phyloP scores from a whole-genome alignment of 176 grass and related monocot genomes.

The Bothriochloa decipiens region DNA sequence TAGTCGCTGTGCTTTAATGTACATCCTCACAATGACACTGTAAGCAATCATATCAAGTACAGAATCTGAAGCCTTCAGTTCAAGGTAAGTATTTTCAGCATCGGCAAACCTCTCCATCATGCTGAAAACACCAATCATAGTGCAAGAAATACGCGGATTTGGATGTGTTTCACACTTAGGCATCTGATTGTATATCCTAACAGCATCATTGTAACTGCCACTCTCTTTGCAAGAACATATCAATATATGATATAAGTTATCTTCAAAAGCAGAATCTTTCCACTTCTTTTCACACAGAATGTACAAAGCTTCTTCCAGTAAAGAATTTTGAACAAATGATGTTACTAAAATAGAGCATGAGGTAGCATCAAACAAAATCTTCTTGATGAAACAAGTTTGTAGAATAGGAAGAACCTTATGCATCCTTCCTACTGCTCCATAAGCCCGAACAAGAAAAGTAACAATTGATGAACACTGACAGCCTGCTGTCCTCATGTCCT shows the following conservation, averaged over 20 bases:
- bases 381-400: constrained; percentile 70
- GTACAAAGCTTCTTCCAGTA: constrained; percentile 71
- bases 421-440: constrained; percentile 61
- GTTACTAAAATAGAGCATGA: constrained; percentile 83
- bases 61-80: constrained; percentile 56
- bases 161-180: constrained; percentile 45
- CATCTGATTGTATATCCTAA: constrained; percentile 72
- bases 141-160: constrained; percentile 82
- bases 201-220: constrained; percentile 58
- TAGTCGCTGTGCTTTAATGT: constrained; percentile 62
- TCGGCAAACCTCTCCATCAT: constrained; percentile 67
- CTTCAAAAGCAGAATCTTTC: constrained; percentile 77
- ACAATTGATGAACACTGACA: constrained; percentile 79
- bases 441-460: constrained; percentile 72
- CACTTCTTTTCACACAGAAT: constrained; percentile 84
- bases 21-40: constrained; percentile 83
- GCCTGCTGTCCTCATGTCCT: constrained; percentile 66
- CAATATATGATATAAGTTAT: constrained; percentile 85
- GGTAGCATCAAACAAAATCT: constrained; percentile 68
- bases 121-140: constrained; percentile 88
- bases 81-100: constrained; percentile 70
- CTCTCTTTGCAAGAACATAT: constrained; percentile 93
- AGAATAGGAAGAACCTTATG: constrained; percentile 65
- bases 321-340: constrained; percentile 72
- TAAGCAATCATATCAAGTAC: constrained; percentile 89